These are phyloP conservation scores for Kwoniella sp. DNA, from an alignment of 768 basidiomycete genomes.

Conservation along the genomic window DNA sequence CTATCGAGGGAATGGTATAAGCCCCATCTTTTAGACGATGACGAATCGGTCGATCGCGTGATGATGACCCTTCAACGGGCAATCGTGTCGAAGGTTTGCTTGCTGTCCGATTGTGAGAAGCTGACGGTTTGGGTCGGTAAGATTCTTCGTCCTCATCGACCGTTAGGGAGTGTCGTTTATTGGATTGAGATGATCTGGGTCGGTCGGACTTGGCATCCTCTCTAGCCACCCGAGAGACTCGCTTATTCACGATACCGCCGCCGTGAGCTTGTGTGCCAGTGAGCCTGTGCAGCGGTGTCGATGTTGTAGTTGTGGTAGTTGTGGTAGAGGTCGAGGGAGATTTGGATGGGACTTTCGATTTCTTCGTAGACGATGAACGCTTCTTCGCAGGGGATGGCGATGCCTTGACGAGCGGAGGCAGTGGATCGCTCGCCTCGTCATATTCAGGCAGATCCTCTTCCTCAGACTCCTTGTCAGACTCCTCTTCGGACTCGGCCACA, in stretches of 20 bases:
- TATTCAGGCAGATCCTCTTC: background rate
- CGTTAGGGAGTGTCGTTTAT: background rate
- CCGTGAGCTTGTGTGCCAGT: background rate
- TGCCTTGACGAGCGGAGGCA: background rate
- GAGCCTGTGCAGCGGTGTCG: background rate
- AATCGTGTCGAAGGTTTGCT: background rate
- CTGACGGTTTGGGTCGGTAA: conserved; percentile 4
- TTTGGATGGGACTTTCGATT: background rate
- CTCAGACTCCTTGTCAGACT: background rate
- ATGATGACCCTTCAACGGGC: background rate
- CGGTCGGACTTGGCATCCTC: background rate
- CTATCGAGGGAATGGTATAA: conserved; percentile 11
- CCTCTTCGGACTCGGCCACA: background rate
- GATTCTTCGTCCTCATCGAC: conserved; percentile 6
- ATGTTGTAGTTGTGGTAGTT: background rate
- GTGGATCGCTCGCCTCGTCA: background rate
- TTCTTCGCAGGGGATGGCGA: background rate
- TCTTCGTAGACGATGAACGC: background rate
- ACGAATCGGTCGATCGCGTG: conserved; percentile 5
- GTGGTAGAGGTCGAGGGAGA: background rate
- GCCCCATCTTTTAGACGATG: conserved; percentile 11
- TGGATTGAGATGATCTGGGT: no score
- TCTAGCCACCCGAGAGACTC: background rate
- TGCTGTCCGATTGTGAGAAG: background rate
- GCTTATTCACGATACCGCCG: background rate